Percentiles rank a stretch among this genome's conserved stretches.
Evolutionary conservation across 2,329 filamentous ascomycete species (phyloP).

Genomic region (Alternaria viburni): DNA sequence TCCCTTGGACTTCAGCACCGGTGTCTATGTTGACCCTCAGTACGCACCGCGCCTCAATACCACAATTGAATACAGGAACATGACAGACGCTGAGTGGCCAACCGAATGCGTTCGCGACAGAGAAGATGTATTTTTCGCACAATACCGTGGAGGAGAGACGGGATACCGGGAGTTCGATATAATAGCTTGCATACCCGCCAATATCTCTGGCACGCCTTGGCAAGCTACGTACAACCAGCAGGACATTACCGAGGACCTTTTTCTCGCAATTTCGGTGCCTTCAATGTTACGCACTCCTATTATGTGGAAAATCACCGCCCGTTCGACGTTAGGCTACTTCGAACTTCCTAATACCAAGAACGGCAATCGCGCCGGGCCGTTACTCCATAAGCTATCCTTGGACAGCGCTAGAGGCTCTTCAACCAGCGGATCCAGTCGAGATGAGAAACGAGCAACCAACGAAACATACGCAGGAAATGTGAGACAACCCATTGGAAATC

Average conservation of each 20-base stretch:
- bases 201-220: background rate
- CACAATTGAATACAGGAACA: background rate
- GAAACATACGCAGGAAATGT: background rate
- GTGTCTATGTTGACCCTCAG: background rate
- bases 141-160: background rate
- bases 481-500: background rate
- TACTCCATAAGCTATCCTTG: background rate
- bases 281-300: background rate
- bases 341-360: background rate
- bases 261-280: background rate
- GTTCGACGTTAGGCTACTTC: constrained; percentile 1
- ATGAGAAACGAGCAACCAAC: background rate
- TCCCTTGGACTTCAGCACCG: background rate
- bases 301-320: background rate
- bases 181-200: background rate
- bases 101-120: background rate
- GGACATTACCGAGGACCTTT: background rate
- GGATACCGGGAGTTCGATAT: background rate
- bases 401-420: background rate
- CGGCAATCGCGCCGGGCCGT: background rate
- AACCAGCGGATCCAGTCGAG: background rate
- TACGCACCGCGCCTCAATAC: constrained; percentile 2
- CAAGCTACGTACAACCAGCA: background rate
- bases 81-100: background rate
- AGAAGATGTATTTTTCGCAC: background rate